Percentiles rank a stretch among this genome's conserved stretches.
phyloP scores from a whole-genome alignment of 2,329 filamentous ascomycete genomes.

The Aspergillus transmontanensis region DNA sequence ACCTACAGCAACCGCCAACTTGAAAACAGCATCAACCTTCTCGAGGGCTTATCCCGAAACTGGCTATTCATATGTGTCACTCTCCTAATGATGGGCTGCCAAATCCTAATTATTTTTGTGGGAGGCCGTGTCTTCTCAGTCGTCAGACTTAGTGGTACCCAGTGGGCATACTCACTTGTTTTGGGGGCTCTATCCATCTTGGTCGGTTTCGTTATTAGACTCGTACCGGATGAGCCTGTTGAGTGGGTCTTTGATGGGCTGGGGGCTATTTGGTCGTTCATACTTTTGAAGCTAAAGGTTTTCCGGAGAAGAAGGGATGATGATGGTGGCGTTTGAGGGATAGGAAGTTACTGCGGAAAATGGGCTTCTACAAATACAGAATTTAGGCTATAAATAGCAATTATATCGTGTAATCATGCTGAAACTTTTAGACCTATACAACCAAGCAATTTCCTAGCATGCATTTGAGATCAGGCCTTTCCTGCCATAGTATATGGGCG shows the following conservation, averaged over 20 bases:
- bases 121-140: conserved; percentile 59
- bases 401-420: not conserved
- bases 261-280: not conserved
- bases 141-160: conserved; percentile 50
- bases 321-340: not conserved
- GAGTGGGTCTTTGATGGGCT: not conserved
- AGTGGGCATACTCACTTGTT: conserved; percentile 48
- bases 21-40: conserved; percentile 65
- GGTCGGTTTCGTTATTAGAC: not conserved
- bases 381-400: not conserved
- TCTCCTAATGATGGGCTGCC: conserved; percentile 59
- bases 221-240: not conserved
- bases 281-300: too few relatives aligned
- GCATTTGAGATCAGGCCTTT: not conserved
- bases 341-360: too few relatives aligned
- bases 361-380: not conserved
- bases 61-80: conserved; percentile 62
- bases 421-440: not conserved
- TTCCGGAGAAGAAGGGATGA: not conserved
- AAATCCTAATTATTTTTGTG: conserved; percentile 61
- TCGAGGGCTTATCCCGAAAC: conserved; percentile 60
- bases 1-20: conserved; percentile 56
- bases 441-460: not conserved
- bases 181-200: not conserved
- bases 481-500: not conserved